Evolutionary conservation across 306 rosid genomes (phyloP).

Genomic region (Ammopiptanthus mongolicus): DNA sequence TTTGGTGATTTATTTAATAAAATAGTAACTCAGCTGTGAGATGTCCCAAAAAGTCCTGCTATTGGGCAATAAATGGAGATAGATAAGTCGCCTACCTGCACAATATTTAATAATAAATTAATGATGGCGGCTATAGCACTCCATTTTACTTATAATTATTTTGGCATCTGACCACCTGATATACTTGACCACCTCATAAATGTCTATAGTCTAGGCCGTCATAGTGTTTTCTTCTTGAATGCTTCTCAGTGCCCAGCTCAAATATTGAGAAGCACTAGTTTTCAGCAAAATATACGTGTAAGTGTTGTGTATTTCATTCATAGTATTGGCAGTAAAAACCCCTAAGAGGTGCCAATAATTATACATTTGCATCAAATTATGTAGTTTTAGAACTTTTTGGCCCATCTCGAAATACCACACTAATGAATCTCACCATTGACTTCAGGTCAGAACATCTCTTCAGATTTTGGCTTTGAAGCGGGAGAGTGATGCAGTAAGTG

Average conservation of each 20-base stretch:
- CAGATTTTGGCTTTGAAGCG: constrained; percentile 73
- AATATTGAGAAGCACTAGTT: background rate
- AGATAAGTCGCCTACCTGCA: background rate
- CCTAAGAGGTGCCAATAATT: background rate
- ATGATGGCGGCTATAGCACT: background rate
- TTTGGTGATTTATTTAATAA: background rate
- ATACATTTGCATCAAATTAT: background rate
- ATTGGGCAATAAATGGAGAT: background rate
- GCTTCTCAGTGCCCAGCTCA: background rate
- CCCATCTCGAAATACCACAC: background rate
- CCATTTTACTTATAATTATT: background rate
- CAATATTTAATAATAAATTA: background rate
- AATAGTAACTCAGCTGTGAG: background rate
- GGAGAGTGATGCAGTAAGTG: constrained; percentile 56
- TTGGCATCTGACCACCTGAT: background rate
- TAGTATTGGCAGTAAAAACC: background rate
- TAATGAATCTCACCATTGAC: constrained; percentile 28
- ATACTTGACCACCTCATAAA: background rate
- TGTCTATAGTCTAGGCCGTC: background rate
- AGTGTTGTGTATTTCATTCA: background rate
- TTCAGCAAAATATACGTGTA: background rate
- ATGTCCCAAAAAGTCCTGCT: background rate
- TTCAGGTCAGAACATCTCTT: constrained; percentile 78
- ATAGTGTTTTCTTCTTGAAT: background rate
- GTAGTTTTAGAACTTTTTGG: background rate